Base-by-base conservation (phyloP, 2,329 filamentous ascomycete genomes). In the Geosmithia putterillii region DNA sequence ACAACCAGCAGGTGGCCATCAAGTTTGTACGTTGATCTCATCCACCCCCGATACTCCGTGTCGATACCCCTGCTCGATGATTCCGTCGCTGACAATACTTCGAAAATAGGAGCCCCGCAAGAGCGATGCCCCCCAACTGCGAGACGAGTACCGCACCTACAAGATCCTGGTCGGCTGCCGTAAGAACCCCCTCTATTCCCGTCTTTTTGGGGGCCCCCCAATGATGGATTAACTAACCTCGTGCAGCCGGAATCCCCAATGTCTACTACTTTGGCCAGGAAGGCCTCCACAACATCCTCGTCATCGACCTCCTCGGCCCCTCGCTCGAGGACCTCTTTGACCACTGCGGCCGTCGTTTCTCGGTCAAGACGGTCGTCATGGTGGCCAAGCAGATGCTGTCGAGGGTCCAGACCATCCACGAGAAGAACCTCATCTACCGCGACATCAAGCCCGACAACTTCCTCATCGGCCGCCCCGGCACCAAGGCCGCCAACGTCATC, bases 361-460 rank as follows among this genome's bases (percentile, higher is more conserved):
- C 85, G 7, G 89, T 90, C 63, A 96, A 98, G 76, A 98, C 92
- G 0, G 90, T 95, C 12, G 89, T 96, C 48, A 95, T 96, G 92
- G 89, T 96, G 45, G 90, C 92, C 38, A 96, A 96, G 70, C 90
- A 98, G 64, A 96, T 96, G 92, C 76, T 95, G 42, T 95, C 89
- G 28, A 81, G 90, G 50, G 90, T 98, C 21, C 90, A 81, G 64
- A 81, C 76, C 2, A 96, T 98, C 53, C 90, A 98, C 71, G 92
- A 96, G 68, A 95, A 95, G 77, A 96, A 96, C 65, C 75, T 96
- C 48, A 96, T 98, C 63, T 96, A 98, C 67, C 83, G 92, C 53
- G 92, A 98, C 60, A 96, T 98, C 73, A 98, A 98, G 66, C 92
- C 92, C 45, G 92, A 98, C 71, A 98, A 98, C 71, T 96, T 98